Base-by-base conservation (phyloP, 331 rosid species). In the Malus hybrid region DNA sequence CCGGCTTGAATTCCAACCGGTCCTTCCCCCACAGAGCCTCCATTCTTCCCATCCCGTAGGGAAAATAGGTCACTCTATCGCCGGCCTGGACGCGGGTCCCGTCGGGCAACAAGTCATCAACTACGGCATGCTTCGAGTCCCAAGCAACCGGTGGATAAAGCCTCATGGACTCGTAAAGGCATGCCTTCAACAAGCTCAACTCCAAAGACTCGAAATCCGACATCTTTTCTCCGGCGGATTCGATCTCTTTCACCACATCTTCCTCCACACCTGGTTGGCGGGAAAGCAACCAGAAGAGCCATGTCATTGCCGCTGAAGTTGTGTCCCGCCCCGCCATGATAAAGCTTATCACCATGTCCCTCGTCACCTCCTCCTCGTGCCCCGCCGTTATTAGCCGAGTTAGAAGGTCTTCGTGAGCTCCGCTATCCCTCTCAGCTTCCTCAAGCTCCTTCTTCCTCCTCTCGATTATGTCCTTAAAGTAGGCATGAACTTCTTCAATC, bases 1-100 rank as follows among this genome's bases (percentile, higher is more conserved):
- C 80, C 6, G 98, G 98, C 63, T 85, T 91, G 69, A 93, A 93
- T 55, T 87, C 95, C 28, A 82, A 74, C 77, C 88, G 62, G 66
- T 90, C 92, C 60, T 87, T 87, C 8, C 98, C 98, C 97, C 98
- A 93, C 56, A 90, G 55, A 2, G 76, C 73, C 36, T 88, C 96
- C 98, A 88, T 89, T 77, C 98, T 87, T 14, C 98, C 98, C 98
- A 93, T 91, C 12, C 96, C 97, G n/a, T 91, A 93, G 0, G 98
- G 95, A 67, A 91, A 90, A 82, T 91, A 93, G 4, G 98, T 93
- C 66, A 93, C 94, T 57, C 96, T 85, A 69, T 91, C 96, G 46
- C 98, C 96, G 19, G 87, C 86, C 26, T 61, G 76, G 7, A 93
- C 87, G 1, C 1, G 52, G 6, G 96, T 93, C 0, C 91, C 91